Conservation (phyloP, 2,329 filamentous ascomycete species). For the Hypoxylon rubiginosum region DNA sequence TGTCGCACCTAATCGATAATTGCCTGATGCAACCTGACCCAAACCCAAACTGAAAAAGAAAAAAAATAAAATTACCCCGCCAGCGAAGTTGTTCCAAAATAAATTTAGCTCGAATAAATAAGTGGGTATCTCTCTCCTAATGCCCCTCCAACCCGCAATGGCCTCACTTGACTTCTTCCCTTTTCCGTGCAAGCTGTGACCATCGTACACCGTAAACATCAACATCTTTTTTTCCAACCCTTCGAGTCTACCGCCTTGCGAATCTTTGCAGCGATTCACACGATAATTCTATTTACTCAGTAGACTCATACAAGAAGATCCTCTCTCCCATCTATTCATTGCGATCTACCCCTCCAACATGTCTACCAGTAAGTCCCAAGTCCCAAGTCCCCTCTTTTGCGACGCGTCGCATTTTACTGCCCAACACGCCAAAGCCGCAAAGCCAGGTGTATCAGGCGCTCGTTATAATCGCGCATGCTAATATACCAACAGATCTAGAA, state of each 20-base stretch:
- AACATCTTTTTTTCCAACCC: slow-evolving; percentile 11
- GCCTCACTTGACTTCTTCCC: slow-evolving; percentile 32
- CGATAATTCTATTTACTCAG: not conserved
- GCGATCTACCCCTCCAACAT: slow-evolving; percentile 28
- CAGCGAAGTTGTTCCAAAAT: slow-evolving; percentile 29
- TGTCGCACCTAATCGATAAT: too few species aligned
- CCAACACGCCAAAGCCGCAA: slow-evolving; percentile 11
- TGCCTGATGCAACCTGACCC: slow-evolving; percentile 19
- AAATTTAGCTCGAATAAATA: slow-evolving; percentile 36
- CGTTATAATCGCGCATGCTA: slow-evolving; percentile 10
- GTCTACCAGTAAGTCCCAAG: slow-evolving; percentile 28
- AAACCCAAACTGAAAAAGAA: not conserved
- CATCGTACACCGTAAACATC: too few species aligned
- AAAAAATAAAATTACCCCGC: slow-evolving; percentile 38
- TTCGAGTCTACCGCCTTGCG: not conserved
- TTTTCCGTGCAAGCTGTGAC: slow-evolving; percentile 14
- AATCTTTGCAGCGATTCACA: not conserved
- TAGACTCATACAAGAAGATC: not conserved
- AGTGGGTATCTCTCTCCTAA: slow-evolving; percentile 17
- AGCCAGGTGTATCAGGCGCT: not conserved
- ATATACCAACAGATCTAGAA: slow-evolving; percentile 22
- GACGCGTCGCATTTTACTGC: slow-evolving; percentile 22
- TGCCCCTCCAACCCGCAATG: slow-evolving; percentile 41
- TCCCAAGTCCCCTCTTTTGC: slow-evolving; percentile 9
- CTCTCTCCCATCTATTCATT: not conserved